phyloP scores from a whole-genome alignment of 148 eudicot species.

The Rhododendron ovatum region DNA sequence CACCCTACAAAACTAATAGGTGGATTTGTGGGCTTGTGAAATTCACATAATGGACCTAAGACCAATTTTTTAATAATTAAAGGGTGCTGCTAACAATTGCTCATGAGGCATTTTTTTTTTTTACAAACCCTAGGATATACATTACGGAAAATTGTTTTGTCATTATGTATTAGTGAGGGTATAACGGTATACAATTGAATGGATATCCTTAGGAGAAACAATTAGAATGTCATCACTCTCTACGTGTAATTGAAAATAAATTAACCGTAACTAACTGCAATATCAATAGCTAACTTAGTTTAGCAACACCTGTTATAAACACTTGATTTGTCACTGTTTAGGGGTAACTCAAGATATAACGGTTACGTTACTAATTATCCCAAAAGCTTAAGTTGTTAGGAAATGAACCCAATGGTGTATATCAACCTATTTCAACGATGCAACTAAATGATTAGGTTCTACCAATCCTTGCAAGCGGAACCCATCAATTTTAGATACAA shows the following conservation, averaged over 20 bases:
- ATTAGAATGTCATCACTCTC: background rate
- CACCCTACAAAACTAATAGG: too few relatives aligned
- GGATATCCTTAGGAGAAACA: background rate
- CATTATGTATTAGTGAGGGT: background rate
- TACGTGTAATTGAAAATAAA: background rate
- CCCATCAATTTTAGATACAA: background rate
- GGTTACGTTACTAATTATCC: background rate
- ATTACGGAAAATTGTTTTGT: background rate
- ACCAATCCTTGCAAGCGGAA: background rate
- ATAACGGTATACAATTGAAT: background rate
- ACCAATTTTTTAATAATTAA: too few relatives aligned
- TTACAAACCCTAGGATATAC: background rate
- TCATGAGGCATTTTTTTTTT: too few relatives aligned
- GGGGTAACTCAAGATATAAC: background rate
- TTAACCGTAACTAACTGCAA: background rate
- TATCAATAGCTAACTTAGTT: background rate
- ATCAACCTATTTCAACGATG: background rate
- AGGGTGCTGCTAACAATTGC: background rate
- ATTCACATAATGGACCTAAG: too few relatives aligned
- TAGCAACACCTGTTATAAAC: background rate
- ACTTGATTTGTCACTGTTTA: background rate
- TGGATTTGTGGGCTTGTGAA: too few relatives aligned
- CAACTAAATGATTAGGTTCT: background rate
- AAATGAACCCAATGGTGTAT: background rate
- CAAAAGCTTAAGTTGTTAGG: too few relatives aligned